Base-by-base conservation (phyloP, 345 rosid genomes). In the Schrenkiella parvula region DNA sequence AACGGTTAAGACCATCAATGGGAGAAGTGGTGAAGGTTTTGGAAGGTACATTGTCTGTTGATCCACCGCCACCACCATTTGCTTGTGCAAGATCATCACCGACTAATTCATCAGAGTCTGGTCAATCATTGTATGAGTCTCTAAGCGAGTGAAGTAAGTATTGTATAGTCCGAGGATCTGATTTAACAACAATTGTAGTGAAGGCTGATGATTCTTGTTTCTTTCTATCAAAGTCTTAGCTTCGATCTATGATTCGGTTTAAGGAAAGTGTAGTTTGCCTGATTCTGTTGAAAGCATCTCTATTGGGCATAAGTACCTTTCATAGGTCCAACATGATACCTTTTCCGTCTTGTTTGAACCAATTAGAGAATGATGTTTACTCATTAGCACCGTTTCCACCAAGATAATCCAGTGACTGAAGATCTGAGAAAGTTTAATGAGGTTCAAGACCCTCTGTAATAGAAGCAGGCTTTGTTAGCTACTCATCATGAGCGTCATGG, bases 1-100 rank as follows among this genome's bases (percentile, higher is more conserved):
- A 79, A 46, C 80, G 88, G 4, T 53, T 86, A 78, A 92, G 91
- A 80, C 98, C 96, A 26, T 82, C 89, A 1, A 88, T 88, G 89
- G 85, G 76, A 0, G 96, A 92, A 86, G 90, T 84, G n/a, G 84
- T 89, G 50, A 88, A 85, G 78, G 95, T 89, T 50, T 62, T 91
- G 65, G 96, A 89, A 71, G 98, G 98, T 4, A 82, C 88, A 39
- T 48, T 86, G 81, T 64, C 82, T 0, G 96, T 88, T 19, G 98
- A 92, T 79, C 86, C 87, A 9, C 84, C 96, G 0, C 96, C 96
- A 1, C 82, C 86, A 7, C 92, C 92, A 23, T 88, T 82, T 66
- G 61, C 28, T 31, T 51, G 73, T 57, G 61, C 44, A 50, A 81
- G 70, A 62, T 65, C 78, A 48, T 76, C 75, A 2, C 76, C 78